These are phyloP conservation scores for Alternaria solani DNA, from an alignment of 2,329 filamentous ascomycete species.

Conservation along the genomic window DNA sequence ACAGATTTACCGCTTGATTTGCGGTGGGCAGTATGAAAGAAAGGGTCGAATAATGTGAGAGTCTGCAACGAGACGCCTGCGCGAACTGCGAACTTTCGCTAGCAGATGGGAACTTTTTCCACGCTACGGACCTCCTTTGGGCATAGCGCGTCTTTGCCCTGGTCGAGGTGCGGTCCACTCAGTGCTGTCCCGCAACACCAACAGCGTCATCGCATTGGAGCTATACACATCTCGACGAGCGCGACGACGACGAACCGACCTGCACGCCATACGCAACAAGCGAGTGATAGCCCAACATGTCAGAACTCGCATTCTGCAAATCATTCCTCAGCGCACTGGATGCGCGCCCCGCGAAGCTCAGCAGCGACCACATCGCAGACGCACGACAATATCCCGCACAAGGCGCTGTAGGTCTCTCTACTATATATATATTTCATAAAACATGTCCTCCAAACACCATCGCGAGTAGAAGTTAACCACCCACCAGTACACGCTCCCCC, in stretches of 20 bases:
- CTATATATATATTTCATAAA: not conserved
- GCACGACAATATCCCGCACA: constrained; percentile 78
- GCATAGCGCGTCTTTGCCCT: constrained; percentile 7
- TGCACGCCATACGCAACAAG: not conserved
- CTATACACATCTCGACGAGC: constrained; percentile 1
- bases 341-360: constrained; percentile 78
- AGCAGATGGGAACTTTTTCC: constrained; percentile 23
- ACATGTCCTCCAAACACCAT: rapidly evolving
- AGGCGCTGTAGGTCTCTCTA: constrained; percentile 69
- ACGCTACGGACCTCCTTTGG: constrained; percentile 22
- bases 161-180: constrained; percentile 6
- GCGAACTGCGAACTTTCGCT: constrained; percentile 32
- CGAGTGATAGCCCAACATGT: constrained; percentile 36
- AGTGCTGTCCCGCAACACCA: constrained; percentile 29
- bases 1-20: constrained; percentile 4
- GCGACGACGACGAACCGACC: not conserved
- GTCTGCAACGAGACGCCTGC: constrained; percentile 16
- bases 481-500: constrained; percentile 74
- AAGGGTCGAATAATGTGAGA: constrained; percentile 7
- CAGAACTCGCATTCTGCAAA: constrained; percentile 84
- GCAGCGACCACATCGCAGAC: constrained; percentile 90
- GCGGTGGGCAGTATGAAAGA: not conserved
- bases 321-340: constrained; percentile 83
- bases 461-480: not conserved
- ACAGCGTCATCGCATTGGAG: constrained; percentile 42